Evolutionary conservation across 495 filamentous ascomycete species (phyloP), one percentile per base, ranked within the genome.

Genomic region (Collariella sp.): DNA sequence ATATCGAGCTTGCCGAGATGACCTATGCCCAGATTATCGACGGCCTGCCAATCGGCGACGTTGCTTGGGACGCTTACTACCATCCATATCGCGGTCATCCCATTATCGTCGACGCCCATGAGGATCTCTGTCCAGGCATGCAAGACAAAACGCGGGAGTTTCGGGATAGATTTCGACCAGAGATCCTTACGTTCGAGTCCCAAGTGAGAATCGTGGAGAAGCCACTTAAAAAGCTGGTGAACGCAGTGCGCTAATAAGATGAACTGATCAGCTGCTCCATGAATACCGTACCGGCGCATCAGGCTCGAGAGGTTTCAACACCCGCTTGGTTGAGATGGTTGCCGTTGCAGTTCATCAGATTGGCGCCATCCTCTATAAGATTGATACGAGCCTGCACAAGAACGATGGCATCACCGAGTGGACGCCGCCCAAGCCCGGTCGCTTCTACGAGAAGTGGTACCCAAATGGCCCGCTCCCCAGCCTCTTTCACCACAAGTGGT

Each of bases 21-120:
- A 67, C 64, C 0, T 69, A 61, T 38, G 60, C 60, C 1, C 67
- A 70, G 36, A 69, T 69, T 23, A 63, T 70, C 18, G 61, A 72
- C 54, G 64, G 66, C 1, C 54, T 68, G 1, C 66, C 67, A 0
- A 53, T 52, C 16, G 35, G 19, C 26, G 54, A 65, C 22, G 61
- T 65, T 13, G 61, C 52, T 7, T 57, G 9, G 13, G 60, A 65
- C 36, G 11, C 35, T 5, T 29, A 33, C 18, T 5, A 15, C 15
- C 22, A 20, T 4, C 26, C 26, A 0, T 46, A 22, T 20, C 19
- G 22, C 7, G 48, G 46, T 15, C 58, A 63, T 43, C 59, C 57
- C 4, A 26, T 61, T 13, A 9, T 5, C 26, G n/a, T n/a, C n/a
- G n/a, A n/a, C 26, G 9, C 36, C 10, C 66, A 66, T 41, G 29